phyloP scores from a whole-genome alignment of 2,329 filamentous ascomycete species.

The Onygenales sp. region DNA sequence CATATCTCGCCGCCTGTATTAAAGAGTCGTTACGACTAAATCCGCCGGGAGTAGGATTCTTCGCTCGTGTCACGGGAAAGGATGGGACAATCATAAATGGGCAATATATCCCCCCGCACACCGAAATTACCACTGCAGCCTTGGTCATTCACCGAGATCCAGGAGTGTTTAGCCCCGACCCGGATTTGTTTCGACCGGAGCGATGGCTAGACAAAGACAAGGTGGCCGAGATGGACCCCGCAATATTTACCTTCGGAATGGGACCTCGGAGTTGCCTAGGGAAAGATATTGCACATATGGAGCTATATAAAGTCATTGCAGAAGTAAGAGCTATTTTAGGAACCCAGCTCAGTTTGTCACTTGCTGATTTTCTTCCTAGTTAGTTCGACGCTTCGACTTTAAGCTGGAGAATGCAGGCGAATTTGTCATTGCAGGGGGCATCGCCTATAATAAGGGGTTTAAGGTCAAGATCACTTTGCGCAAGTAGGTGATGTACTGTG shows the following conservation, averaged over 20 bases:
- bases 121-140: conserved; percentile 7
- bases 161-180: conserved; percentile 35
- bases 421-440: conserved; percentile 13
- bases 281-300: conserved; percentile 17
- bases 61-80: conserved; percentile 21
- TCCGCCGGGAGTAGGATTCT: conserved; percentile 17
- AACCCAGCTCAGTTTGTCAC: background rate
- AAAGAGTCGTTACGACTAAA: conserved; percentile 24
- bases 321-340: conserved; percentile 7
- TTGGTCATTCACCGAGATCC: conserved; percentile 31
- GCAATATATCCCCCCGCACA: conserved; percentile 18
- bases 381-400: conserved; percentile 11
- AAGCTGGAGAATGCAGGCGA: conserved; percentile 9
- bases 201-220: conserved; percentile 33
- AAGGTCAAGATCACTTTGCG: conserved; percentile 1
- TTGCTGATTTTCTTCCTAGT: background rate
- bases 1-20: conserved; percentile 26
- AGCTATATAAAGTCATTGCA: conserved; percentile 13
- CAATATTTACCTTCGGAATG: conserved; percentile 13
- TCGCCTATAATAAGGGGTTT: conserved; percentile 13
- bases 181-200: conserved; percentile 36
- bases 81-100: conserved; percentile 23
- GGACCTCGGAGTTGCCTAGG: conserved; percentile 15
- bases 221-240: conserved; percentile 7
- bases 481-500: background rate